These are phyloP conservation scores for Stellera chamaejasme DNA, from an alignment of 345 rosid species.

Conservation along the genomic window DNA sequence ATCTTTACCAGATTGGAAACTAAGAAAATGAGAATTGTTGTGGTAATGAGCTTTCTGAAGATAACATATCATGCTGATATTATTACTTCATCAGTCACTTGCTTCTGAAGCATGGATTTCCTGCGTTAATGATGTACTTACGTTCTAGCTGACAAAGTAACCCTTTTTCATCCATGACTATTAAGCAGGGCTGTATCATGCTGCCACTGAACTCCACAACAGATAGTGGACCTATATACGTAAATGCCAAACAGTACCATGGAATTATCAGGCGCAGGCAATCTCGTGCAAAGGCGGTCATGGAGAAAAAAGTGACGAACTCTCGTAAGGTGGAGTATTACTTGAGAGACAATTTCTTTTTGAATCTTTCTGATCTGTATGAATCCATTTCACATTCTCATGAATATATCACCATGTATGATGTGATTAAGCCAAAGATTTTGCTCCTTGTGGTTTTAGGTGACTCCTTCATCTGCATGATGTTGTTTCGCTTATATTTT, in stretches of 20 bases:
- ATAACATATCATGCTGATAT: too few species aligned
- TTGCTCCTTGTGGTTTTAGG: conserved; percentile 4
- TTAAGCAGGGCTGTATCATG: conserved; percentile 64
- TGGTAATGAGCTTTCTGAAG: too few species aligned
- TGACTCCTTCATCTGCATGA: background rate
- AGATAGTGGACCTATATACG: conserved; percentile 79
- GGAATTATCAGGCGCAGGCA: conserved; percentile 86
- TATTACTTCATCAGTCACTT: too few species aligned
- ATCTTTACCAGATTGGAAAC: too few species aligned
- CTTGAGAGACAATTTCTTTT: background rate
- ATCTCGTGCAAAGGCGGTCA: conserved; percentile 82
- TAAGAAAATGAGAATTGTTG: too few species aligned
- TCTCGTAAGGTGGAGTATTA: conserved; percentile 52
- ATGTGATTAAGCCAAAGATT: background rate
- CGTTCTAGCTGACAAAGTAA: too few species aligned
- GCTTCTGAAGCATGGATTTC: too few species aligned
- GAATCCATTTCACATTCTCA: too few species aligned
- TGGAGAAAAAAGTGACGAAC: conserved; percentile 40
- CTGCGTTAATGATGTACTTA: too few species aligned
- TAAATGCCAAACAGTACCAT: conserved; percentile 94
- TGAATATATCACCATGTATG: too few species aligned
- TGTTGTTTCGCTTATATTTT: conserved; percentile 5
- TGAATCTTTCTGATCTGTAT: too few species aligned
- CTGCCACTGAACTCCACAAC: conserved; percentile 63
- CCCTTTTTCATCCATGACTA: background rate